Percentiles rank a stretch among this genome's conserved stretches.
phyloP scores from a whole-genome alignment of 805 yeast genomes.

The Candida ulmi region DNA sequence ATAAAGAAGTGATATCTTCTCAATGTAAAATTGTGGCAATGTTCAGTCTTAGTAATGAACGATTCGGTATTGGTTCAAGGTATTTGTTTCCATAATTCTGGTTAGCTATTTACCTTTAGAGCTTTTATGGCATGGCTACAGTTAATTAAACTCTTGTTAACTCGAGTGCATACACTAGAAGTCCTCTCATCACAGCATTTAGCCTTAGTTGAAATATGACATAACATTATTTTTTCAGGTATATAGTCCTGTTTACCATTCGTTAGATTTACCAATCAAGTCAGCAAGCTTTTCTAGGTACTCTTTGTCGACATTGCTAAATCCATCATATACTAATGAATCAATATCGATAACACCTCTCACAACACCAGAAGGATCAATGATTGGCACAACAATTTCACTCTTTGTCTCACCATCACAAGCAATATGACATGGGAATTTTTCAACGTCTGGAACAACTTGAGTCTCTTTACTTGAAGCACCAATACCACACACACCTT shows the following conservation, averaged over 20 bases:
- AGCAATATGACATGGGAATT: slow-evolving; percentile 90
- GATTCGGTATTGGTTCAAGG: too few species aligned
- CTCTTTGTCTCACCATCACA: slow-evolving; percentile 94
- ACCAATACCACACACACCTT: slow-evolving; percentile 91
- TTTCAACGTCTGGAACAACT: slow-evolving; percentile 69
- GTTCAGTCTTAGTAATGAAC: too few species aligned
- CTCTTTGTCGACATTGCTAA: slow-evolving; percentile 54
- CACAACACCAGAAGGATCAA: slow-evolving; percentile 34
- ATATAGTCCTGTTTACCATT: slow-evolving; percentile 34
- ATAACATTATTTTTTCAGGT: too few species aligned
- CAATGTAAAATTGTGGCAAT: too few species aligned
- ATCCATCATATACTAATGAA: slow-evolving; percentile 59
- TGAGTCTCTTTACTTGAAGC: slow-evolving; percentile 58
- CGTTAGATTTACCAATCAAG: slow-evolving; percentile 47
- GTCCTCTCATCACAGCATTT: too few species aligned
- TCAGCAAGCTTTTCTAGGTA: slow-evolving; percentile 56
- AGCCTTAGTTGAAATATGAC: too few species aligned
- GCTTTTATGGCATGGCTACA: too few species aligned
- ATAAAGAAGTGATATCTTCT: too few species aligned
- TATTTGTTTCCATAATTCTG: too few species aligned
- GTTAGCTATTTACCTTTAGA: too few species aligned
- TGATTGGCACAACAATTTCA: slow-evolving; percentile 87
- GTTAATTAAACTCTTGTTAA: too few species aligned
- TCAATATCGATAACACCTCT: slow-evolving; percentile 87
- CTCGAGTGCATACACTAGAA: too few species aligned